Evolutionary conservation across 768 basidiomycete species (phyloP), one percentile per base, ranked within the genome.

Genomic region (Ramaria sp.): DNA sequence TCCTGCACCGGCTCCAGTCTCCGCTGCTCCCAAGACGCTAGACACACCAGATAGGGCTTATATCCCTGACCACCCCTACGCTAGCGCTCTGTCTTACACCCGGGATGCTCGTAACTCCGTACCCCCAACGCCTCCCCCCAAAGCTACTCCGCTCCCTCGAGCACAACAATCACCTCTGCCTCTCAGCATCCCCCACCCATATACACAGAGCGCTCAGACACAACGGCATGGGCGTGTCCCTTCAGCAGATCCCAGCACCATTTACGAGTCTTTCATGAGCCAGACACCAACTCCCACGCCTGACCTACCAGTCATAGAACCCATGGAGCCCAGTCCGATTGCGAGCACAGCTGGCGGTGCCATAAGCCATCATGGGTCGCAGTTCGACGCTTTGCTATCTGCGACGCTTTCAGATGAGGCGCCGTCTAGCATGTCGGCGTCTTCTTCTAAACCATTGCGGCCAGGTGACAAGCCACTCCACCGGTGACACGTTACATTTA

Each of bases 201-300:
- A 45, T 54, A 38, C 41, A 27, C 41, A 31, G 20, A 27, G 24
- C 48, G 33, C 42, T 39, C 27, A n/a, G 20, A 1, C 19, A 42
- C 52, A 41, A 24, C 24, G 42, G 37, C 42, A 11, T n/a, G 27
- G 43, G 19, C 45, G 22, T 33, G 34, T 20, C 20, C 30, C 39
- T 17, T 43, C 53, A 7, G 31, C 55, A 17, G 34, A 47, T 4
- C 15, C 55, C 30, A 19, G 20, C 11, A 38, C 47, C 4, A 49
- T 31, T 13, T 57, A 57, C 47, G 55, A 57, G 20, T 57, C 55
- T 3, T 57, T 57, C 46, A 47, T 57, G 55, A 47, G 31, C 17
- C 34, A 27, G 27, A 27, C 27, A 9, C 13, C 3, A 3, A 3
- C 13, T 7, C 9, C 34, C 34, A 37, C 9, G 34, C 55, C 55